Conservation (phyloP, 768 basidiomycete genomes). For the Coprinopsis sp. region DNA sequence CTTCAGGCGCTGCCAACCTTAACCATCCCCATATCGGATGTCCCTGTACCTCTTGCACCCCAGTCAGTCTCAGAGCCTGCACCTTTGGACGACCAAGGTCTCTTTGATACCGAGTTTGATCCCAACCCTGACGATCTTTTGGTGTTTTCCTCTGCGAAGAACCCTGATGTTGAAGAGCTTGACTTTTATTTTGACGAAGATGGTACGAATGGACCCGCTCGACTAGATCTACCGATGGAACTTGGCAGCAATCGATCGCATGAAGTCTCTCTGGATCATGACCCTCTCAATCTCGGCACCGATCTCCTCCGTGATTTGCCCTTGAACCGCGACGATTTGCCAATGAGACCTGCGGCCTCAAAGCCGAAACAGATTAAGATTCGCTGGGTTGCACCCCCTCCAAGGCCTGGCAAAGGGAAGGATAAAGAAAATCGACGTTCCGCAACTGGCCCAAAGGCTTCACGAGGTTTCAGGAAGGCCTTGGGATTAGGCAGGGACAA, state of each 20-base stretch:
- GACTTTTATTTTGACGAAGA: conserved; percentile 1
- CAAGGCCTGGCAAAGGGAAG: not conserved
- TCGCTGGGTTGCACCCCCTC: not conserved
- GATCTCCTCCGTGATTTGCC: too few relatives aligned
- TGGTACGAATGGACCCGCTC: not conserved
- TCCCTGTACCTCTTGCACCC: too few relatives aligned
- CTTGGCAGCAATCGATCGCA: not conserved
- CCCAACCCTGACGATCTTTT: conserved; percentile 2
- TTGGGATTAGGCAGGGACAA: too few relatives aligned
- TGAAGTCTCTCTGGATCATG: not conserved
- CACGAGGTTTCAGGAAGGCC: not conserved
- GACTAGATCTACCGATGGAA: not conserved
- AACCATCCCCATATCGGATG: too few relatives aligned
- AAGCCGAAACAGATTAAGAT: not conserved
- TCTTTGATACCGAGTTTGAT: conserved; percentile 5
- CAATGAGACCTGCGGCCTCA: not conserved
- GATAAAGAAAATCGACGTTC: not conserved
- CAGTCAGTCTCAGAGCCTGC: not conserved
- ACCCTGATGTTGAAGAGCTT: conserved; percentile 9
- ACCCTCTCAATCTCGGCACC: conserved; percentile 2
- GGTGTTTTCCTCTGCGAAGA: conserved; percentile 6
- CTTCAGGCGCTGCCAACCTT: not conserved
- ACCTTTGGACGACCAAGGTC: not conserved
- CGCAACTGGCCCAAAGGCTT: too few relatives aligned
- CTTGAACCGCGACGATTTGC: not conserved